A percentile compares a stretch with the other conserved stretches of the same genome.
Evolutionary conservation across 163 green algal genomes (phyloP).

Genomic region (Trebouxiophyceae sp.): DNA sequence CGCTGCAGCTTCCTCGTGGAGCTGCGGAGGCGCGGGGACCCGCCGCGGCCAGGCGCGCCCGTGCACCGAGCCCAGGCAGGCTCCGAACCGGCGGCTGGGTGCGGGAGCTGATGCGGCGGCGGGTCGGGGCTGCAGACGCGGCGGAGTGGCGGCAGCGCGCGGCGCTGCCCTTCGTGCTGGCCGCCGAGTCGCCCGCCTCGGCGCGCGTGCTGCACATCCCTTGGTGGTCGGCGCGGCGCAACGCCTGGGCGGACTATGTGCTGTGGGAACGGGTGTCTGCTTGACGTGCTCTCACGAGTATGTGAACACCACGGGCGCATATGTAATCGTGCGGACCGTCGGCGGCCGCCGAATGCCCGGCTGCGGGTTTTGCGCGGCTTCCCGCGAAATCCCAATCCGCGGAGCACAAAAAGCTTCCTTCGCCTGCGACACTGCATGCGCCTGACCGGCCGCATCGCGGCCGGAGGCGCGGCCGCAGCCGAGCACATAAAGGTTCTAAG

Average conservation of each 20-base stretch:
- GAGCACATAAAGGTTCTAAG: too few species aligned
- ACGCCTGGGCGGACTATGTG: conserved; percentile 10
- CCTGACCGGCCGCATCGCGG: too few species aligned
- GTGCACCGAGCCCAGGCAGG: background rate
- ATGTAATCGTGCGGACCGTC: too few species aligned
- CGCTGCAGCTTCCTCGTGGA: conserved; percentile 49
- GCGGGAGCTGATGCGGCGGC: background rate
- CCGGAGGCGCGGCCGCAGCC: too few species aligned
- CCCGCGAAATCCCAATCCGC: too few species aligned
- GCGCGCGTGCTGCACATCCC: conserved; percentile 62
- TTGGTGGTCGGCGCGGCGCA: conserved; percentile 23
- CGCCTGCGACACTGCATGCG: too few species aligned
- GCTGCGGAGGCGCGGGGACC: background rate
- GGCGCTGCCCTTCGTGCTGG: conserved; percentile 26
- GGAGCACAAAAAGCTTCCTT: too few species aligned
- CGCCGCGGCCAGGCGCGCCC: background rate
- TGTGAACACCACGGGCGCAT: too few species aligned
- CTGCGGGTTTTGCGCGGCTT: too few species aligned
- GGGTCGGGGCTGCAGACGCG: conserved; percentile 10
- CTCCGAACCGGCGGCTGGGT: too few species aligned
- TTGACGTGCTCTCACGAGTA: too few species aligned
- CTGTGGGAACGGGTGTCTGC: background rate
- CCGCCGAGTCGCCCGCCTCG: conserved; percentile 28
- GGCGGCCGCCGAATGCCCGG: too few species aligned
- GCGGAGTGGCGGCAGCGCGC: conserved; percentile 20